Evolutionary conservation across 768 basidiomycete genomes (phyloP), one percentile per base, ranked within the genome.

Genomic region (Termitomyces sp.): DNA sequence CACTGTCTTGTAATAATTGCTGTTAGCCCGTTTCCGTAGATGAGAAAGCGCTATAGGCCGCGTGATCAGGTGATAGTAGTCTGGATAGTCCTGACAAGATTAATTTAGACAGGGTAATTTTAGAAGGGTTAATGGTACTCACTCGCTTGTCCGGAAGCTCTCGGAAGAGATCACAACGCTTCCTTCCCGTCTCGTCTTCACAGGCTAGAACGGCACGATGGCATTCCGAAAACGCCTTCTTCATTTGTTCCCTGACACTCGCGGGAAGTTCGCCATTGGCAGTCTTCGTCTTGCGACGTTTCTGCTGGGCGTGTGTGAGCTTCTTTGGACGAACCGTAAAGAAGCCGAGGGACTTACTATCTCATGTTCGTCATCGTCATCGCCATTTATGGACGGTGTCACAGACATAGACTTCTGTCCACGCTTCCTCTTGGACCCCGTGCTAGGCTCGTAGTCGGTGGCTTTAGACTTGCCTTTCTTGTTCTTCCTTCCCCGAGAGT

Each of bases 41-140:
- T 85, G 82, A 20, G 89, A 86, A 57, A 99, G 80, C 23, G 91
- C 87, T 63, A 99, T 98, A 3, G 96, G 96, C 44, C 84, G 80
- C 2, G 74, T 76, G 72, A 99, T 98, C 63, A 94, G 79, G 53
- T 87, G 81, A 69, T 95, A 97, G 68, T 98, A 99, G 65, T 94
- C 90, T 29, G 93, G 92, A 64, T 95, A 95, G 53, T 88, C 85
- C 89, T 94, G 60, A 7, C 53, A 43, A 48, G 25, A 40, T 49
- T 65, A 32, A 68, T 57, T 60, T 50, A 60, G 52, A 41, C 39
- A 48, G 52, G 22, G 12, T 16, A 16, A 43, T 27, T 35, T 40
- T 9, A 51, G 18, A 47, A 10, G 35, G 47, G 47, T 54, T 11
- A 18, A 49, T 40, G 29, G 13, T 49, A 68, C 78, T 58, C 63